Base-by-base conservation (phyloP, 129 eudicot genomes). In the Calendula officinalis region DNA sequence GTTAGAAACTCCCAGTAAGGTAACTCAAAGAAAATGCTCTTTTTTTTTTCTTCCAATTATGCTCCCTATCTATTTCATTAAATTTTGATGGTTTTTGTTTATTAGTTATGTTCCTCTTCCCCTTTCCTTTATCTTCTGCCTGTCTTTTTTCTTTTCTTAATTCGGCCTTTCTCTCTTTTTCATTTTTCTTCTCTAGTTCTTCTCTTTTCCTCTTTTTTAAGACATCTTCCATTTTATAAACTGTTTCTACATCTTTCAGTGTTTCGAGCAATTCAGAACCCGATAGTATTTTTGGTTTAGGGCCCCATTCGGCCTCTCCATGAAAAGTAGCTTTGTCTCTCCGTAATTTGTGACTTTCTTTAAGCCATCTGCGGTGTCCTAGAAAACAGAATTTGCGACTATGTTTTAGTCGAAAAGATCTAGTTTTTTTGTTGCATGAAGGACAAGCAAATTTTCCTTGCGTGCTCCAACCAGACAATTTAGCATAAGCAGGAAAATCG, bases 381-480 rank as follows among this genome's bases (percentile, higher is more conserved):
- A 49, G 4, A 39, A 7, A 60, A 27, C 54, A 14, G 9, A 14
- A 50, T 11, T 66, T 66, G 34, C 27, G 32, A 27, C 79, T 7
- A 58, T 74, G 44, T 5, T 38, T 41, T 27, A 74, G 45, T n/a
- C 36, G 6, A 14, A 16, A 43, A 22, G 55, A 48, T 16, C 51
- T 36, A 3, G 45, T 52, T n/a, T 9, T 56, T 32, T 36, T 56
- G 42, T 42, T 32, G 39, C 67, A 65, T 7, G n/a, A 7, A 3
- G 79, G 73, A 66, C 68, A 74, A 15, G 68, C 68, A 47, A 44
- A 6, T 11, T 0, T 17, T 6, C 52, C 47, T 5, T 45, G 48
- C 17, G 67, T 64, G 22, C 60, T 65, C 72, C 54, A 73, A 13
- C 64, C 64, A 0, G 72, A 73, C 27, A 70, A 36, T 9, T 64